phyloP scores from a whole-genome alignment of 306 rosid species.

The Lotus japonicus region DNA sequence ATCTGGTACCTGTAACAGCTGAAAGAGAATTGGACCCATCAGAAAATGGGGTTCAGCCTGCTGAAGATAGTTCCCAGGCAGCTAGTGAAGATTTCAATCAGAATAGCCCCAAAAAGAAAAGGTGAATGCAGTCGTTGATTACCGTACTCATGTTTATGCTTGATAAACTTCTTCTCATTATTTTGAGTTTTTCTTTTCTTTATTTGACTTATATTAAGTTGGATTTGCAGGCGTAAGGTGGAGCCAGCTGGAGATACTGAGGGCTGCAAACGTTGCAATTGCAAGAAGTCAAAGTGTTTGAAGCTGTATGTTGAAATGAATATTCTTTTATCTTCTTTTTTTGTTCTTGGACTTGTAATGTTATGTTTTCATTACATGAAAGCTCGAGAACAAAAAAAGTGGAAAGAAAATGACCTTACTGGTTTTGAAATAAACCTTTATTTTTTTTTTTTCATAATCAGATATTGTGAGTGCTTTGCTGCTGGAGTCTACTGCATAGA shows the following conservation, averaged over 20 bases:
- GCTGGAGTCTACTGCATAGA: constrained; percentile 84
- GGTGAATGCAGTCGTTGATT: constrained; percentile 29
- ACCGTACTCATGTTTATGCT: not conserved
- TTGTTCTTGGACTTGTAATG: not conserved
- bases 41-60: constrained; percentile 39
- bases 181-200: constrained; percentile 1
- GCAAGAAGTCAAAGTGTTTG: constrained; percentile 89
- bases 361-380: not conserved
- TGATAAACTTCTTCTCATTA: not conserved
- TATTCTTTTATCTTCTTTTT: not conserved
- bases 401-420: not conserved
- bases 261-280: constrained; percentile 90
- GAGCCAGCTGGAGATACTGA: constrained; percentile 58
- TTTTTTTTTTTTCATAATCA: constrained; percentile 15
- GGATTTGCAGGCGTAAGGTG: constrained; percentile 61
- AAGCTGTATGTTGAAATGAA: constrained; percentile 66
- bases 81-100: constrained; percentile 57
- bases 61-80: constrained; percentile 54
- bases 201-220: constrained; percentile 25
- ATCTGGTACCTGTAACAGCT: constrained; percentile 28
- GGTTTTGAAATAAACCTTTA: not conserved
- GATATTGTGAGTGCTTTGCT: constrained; percentile 95
- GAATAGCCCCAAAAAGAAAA: constrained; percentile 78
- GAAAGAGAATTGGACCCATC: constrained; percentile 42
- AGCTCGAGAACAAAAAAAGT: not conserved